These are phyloP conservation scores for Termitomyces sp. DNA, from an alignment of 768 basidiomycete genomes.

Conservation along the genomic window DNA sequence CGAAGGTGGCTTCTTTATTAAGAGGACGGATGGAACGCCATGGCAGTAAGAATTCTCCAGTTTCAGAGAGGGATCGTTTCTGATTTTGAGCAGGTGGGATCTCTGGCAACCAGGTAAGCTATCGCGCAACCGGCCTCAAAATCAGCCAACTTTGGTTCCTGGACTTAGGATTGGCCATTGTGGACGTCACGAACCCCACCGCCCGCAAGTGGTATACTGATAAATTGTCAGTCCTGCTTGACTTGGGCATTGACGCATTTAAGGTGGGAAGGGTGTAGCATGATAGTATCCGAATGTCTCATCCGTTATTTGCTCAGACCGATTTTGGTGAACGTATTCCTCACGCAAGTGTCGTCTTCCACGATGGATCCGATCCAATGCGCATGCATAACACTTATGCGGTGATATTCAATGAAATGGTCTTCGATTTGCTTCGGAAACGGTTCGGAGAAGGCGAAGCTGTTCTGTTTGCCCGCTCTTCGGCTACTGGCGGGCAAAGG, in stretches of 20 bases:
- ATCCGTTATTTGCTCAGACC: constrained; percentile 34
- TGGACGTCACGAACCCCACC: constrained; percentile 56
- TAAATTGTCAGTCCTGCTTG: constrained; percentile 45
- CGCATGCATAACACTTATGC: constrained; percentile 72
- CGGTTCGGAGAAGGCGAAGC: constrained; percentile 62
- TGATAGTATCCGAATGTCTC: not conserved
- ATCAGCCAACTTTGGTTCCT: not conserved
- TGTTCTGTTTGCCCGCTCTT: constrained; percentile 64
- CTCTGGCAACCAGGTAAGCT: constrained; percentile 51
- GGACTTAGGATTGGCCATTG: constrained; percentile 40
- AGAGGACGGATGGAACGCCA: constrained; percentile 58
- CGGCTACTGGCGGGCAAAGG: constrained; percentile 68
- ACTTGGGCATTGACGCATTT: constrained; percentile 53
- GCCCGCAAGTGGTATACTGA: constrained; percentile 52
- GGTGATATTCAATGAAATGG: constrained; percentile 64
- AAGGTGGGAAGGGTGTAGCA: constrained; percentile 34
- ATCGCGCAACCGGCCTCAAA: not conserved
- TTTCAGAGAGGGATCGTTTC: not conserved
- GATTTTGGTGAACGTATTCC: constrained; percentile 79
- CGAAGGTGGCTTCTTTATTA: constrained; percentile 65
- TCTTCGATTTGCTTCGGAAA: constrained; percentile 55
- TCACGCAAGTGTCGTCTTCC: constrained; percentile 54
- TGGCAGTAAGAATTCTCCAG: constrained; percentile 49
- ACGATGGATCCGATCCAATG: constrained; percentile 65
- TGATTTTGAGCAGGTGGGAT: constrained; percentile 39